A percentile compares a stretch with the other conserved stretches of the same genome.
phyloP scores from a whole-genome alignment of 257 asterid genomes.

The Anisodus acutangulus region DNA sequence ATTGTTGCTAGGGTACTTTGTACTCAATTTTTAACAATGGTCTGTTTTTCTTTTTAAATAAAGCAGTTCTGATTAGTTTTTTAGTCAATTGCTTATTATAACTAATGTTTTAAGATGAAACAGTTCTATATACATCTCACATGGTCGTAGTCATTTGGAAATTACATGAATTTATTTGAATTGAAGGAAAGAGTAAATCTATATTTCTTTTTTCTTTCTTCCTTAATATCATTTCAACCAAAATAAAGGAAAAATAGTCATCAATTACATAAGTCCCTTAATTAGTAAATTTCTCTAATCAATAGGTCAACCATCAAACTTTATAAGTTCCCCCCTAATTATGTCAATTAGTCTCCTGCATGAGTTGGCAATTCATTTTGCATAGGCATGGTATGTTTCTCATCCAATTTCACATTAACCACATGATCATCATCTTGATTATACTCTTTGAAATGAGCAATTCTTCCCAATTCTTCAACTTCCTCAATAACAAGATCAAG shows the following conservation, averaged over 20 bases:
- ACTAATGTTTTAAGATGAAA: too few relatives aligned
- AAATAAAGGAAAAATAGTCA: not conserved
- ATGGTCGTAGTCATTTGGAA: too few relatives aligned
- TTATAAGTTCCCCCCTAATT: not conserved
- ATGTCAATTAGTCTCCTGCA: constrained; percentile 43
- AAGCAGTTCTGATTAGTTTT: too few relatives aligned
- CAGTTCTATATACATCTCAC: too few relatives aligned
- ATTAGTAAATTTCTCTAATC: not conserved
- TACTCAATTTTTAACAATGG: too few relatives aligned
- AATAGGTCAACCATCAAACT: not conserved
- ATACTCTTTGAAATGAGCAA: constrained; percentile 74
- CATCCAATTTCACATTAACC: constrained; percentile 21
- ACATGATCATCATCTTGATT: constrained; percentile 45
- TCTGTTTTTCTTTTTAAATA: too few relatives aligned
- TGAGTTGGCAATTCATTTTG: constrained; percentile 53
- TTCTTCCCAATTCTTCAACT: constrained; percentile 86
- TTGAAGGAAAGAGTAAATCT: too few relatives aligned
- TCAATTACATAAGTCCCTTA: not conserved
- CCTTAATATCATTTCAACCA: not conserved
- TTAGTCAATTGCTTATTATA: too few relatives aligned
- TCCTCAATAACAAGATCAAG: constrained; percentile 92
- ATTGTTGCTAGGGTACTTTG: too few relatives aligned
- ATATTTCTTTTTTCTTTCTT: too few relatives aligned
- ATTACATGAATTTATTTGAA: too few relatives aligned
- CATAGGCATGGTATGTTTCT: constrained; percentile 32